A percentile compares a stretch with the other conserved stretches of the same genome.
These are phyloP conservation scores for Leptographium wingfieldii DNA, from an alignment of 2,329 filamentous ascomycete species.

Conservation along the genomic window DNA sequence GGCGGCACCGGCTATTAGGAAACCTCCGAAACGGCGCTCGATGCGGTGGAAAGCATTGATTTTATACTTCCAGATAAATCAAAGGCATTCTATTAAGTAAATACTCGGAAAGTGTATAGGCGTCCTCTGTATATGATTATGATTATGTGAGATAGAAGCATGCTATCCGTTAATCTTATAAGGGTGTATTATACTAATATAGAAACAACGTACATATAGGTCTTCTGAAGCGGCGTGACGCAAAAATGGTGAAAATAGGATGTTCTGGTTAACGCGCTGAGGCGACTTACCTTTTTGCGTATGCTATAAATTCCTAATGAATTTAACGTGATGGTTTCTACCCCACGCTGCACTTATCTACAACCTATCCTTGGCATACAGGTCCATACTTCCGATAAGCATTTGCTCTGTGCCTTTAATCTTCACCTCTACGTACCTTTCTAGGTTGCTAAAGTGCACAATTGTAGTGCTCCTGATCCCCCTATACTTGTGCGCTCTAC, in stretches of 20 bases:
- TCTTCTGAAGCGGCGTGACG: too few species aligned
- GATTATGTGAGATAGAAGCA: too few species aligned
- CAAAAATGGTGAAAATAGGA: too few species aligned
- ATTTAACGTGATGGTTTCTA: neutral
- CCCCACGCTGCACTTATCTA: neutral
- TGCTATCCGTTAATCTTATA: too few species aligned
- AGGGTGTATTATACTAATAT: too few species aligned
- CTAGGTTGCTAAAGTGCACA: neutral
- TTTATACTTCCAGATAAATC: constrained; percentile 12
- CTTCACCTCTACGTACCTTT: neutral
- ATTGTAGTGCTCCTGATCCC: neutral
- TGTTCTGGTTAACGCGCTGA: too few species aligned
- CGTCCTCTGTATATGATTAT: too few species aligned
- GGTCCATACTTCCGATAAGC: neutral
- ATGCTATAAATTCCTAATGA: too few species aligned
- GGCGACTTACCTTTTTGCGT: too few species aligned
- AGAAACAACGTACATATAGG: too few species aligned
- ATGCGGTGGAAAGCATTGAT: constrained; percentile 20
- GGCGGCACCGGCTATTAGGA: constrained; percentile 29
- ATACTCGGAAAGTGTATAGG: neutral
- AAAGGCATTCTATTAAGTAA: neutral
- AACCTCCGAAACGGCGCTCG: constrained; percentile 24
- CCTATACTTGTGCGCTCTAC: neutral
- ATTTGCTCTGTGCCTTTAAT: neutral
- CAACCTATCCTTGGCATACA: neutral